These are phyloP conservation scores for Elongisporangium anandrum DNA, from an alignment of 352 stramenopile species.

Conservation along the genomic window DNA sequence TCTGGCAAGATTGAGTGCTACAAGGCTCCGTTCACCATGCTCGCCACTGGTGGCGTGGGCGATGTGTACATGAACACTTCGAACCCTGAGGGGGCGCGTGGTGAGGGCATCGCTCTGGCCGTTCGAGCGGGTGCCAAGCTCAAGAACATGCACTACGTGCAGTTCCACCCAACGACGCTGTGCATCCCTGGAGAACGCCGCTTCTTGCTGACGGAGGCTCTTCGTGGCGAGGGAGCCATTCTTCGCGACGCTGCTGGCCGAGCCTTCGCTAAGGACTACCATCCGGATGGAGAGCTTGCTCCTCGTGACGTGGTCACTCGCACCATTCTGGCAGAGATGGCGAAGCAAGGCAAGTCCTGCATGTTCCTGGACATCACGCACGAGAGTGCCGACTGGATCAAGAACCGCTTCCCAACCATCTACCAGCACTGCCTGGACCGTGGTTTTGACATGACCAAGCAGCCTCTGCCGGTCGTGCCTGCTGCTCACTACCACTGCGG, in stretches of 20 bases:
- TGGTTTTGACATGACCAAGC: conserved; percentile 90
- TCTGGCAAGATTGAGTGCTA: conserved; percentile 55
- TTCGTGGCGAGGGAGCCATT: conserved; percentile 91
- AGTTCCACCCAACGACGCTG: conserved; percentile 96
- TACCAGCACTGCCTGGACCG: conserved; percentile 70
- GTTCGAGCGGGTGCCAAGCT: conserved; percentile 63
- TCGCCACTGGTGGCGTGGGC: conserved; percentile 91
- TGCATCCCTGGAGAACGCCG: conserved; percentile 86
- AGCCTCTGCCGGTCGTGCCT: conserved; percentile 88
- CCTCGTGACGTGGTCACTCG: conserved; percentile 92
- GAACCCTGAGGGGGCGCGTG: conserved; percentile 84
- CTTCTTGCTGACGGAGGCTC: conserved; percentile 92
- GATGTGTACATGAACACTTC: conserved; percentile 95
- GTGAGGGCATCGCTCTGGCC: conserved; percentile 77
- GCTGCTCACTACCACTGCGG: conserved; percentile 95
- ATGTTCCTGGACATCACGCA: conserved; percentile 94
- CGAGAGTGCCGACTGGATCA: conserved; percentile 81
- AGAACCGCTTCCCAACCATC: conserved; percentile 84
- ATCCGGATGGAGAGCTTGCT: conserved; percentile 89
- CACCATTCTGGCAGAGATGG: conserved; percentile 90
- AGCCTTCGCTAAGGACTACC: conserved; percentile 91
- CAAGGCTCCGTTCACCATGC: conserved; percentile 79
- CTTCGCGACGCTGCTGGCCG: conserved; percentile 71
- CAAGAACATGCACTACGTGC: conserved; percentile 95
- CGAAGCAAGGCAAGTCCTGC: conserved; percentile 74